These are phyloP conservation scores for Rasamsonia emersonii DNA, from an alignment of 2,329 filamentous ascomycete genomes.

Conservation along the genomic window DNA sequence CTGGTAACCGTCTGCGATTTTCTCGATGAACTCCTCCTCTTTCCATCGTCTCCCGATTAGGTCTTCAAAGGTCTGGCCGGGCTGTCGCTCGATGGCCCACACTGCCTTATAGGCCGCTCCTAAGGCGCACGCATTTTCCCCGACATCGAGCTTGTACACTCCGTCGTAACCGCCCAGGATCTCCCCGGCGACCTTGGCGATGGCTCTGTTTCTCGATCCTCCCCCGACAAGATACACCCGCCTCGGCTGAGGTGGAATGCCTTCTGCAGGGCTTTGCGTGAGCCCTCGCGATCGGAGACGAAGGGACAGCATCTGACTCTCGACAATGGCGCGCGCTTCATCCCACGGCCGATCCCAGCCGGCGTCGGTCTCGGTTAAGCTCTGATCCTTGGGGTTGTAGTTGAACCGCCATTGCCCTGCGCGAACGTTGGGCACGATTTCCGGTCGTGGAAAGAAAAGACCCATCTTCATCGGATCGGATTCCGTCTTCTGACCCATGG, in stretches of 20 bases:
- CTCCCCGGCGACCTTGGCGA: constrained; percentile 74
- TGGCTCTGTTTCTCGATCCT: constrained; percentile 80
- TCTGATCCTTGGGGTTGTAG: constrained; percentile 42
- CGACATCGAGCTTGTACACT: constrained; percentile 87
- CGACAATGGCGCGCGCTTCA: constrained; percentile 82
- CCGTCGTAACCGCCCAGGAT: constrained; percentile 84
- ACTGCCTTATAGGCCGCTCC: constrained; percentile 94
- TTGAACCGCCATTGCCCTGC: constrained; percentile 82
- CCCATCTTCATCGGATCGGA: constrained; percentile 67
- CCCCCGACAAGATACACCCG: constrained; percentile 92
- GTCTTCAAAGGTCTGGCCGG: constrained; percentile 73
- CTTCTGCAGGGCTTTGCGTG: constrained; percentile 48
- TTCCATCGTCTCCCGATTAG: constrained; percentile 77
- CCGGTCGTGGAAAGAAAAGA: constrained; percentile 89
- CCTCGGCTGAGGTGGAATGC: constrained; percentile 72
- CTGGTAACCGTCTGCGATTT: constrained; percentile 73
- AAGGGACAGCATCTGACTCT: constrained; percentile 90
- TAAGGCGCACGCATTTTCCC: constrained; percentile 87
- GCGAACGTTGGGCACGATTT: constrained; percentile 87
- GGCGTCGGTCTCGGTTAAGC: constrained; percentile 45
- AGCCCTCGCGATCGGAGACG: constrained; percentile 74
- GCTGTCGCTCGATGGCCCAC: constrained; percentile 69
- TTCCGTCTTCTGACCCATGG: constrained; percentile 53
- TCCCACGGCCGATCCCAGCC: constrained; percentile 50
- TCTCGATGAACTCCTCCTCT: constrained; percentile 73